Evolutionary conservation across 2,329 filamentous ascomycete species (phyloP), one percentile per base, ranked within the genome.

Genomic region (Colletotrichum somersetense): DNA sequence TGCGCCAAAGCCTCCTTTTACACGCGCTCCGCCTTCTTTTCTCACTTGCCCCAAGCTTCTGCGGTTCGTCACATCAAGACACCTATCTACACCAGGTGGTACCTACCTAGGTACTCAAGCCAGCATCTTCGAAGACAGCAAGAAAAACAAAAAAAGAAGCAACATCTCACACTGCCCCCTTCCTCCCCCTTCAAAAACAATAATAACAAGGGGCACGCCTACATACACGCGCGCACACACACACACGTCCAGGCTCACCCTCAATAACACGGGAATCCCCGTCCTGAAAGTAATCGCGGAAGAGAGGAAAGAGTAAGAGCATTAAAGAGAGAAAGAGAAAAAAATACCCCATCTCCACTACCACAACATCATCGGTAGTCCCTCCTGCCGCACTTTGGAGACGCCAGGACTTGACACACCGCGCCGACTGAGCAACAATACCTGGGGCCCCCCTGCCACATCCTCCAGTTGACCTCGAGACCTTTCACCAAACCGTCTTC

Each of bases 401-500:
- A 53, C 69, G 48, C 61, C 48, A 50, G 53, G 53, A 55, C 58
- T 63, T 63, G 58, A 18, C 53, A 72, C 58, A 72, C 52, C 65
- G 65, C 69, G 50, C 50, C 40, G 40, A 61, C 65, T 72, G 35
- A 53, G 53, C 33, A 55, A 58, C 64, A 55, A 68, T 58, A 52
- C 66, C 62, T 53, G 70, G 70, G 66, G 55, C 55, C 33, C 63
- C 52, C 70, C 66, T 71, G 70, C 70, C 55, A 65, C 70, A 48
- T 26, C 59, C 65, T 57, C 67, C 59, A 70, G 64, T 71, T 64
- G 70, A 72, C 56, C 66, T 72, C 66, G 69, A 73, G 61, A 69
- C 68, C 67, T 72, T 62, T 68, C 68, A 56, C 72, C 64, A 64
- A 64, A 72, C 40, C 26, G 64, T 65, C 61, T 55, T 68, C 64